A percentile compares a stretch with the other conserved stretches of the same genome.
These are phyloP conservation scores for Fallopia convolvulus DNA, from an alignment of 148 eudicot species.

Conservation along the genomic window DNA sequence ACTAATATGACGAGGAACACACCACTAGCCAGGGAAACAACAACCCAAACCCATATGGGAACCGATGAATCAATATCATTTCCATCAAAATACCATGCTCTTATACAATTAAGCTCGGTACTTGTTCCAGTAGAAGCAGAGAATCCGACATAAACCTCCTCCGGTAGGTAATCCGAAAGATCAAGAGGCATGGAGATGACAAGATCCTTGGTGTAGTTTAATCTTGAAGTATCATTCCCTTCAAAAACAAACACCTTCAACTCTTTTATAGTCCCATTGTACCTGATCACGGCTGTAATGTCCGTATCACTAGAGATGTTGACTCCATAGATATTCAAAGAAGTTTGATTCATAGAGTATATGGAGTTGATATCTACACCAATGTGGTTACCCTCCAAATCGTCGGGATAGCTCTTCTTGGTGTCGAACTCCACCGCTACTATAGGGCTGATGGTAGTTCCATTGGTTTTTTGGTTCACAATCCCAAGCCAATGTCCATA, in stretches of 20 bases:
- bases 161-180: slow-evolving; percentile 20
- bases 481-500: slow-evolving; percentile 58
- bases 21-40: neutral
- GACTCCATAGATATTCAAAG: slow-evolving; percentile 23
- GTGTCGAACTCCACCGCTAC: slow-evolving; percentile 40
- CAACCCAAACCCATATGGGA: slow-evolving; percentile 12
- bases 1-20: neutral
- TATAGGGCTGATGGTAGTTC: slow-evolving; percentile 12
- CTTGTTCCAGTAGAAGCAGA: slow-evolving; percentile 29
- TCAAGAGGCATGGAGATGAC: slow-evolving; percentile 20
- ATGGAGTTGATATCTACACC: slow-evolving; percentile 30
- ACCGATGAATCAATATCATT: slow-evolving; percentile 3
- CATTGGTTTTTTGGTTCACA: slow-evolving; percentile 25
- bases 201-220: neutral
- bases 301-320: slow-evolving; percentile 13
- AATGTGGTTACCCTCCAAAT: slow-evolving; percentile 30
- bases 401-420: slow-evolving; percentile 27
- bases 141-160: slow-evolving; percentile 26
- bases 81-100: slow-evolving; percentile 22
- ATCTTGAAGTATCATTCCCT: slow-evolving; percentile 8
- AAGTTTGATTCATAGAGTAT: slow-evolving; percentile 6
- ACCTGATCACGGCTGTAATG: slow-evolving; percentile 18
- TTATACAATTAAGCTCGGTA: slow-evolving; percentile 27
- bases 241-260: slow-evolving; percentile 19
- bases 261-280: slow-evolving; percentile 17